Conservation (phyloP, 306 rosid species). For the Gastrolobium villosum region DNA sequence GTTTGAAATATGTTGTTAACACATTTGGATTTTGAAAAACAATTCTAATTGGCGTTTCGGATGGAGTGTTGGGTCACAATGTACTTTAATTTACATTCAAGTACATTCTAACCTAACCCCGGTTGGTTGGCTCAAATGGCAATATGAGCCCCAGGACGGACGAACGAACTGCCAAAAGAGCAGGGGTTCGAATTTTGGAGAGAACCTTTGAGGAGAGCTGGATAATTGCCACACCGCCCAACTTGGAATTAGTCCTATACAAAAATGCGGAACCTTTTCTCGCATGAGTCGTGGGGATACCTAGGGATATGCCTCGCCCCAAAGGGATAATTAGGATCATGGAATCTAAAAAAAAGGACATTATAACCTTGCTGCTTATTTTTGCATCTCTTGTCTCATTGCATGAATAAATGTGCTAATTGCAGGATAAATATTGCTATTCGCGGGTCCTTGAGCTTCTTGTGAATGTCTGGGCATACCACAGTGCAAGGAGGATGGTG, state of each 20-base stretch:
- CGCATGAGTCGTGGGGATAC: too few species aligned
- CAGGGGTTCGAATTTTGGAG: too few species aligned
- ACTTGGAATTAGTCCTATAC: too few species aligned
- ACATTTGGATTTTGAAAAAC: background rate
- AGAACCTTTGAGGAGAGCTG: too few species aligned
- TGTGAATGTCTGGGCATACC: constrained; percentile 93
- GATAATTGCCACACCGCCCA: too few species aligned
- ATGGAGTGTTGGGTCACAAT: background rate
- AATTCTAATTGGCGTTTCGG: background rate
- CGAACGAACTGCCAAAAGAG: too few species aligned
- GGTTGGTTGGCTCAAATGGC: too few species aligned
- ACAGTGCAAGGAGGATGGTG: constrained; percentile 88
- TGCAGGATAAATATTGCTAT: constrained; percentile 93
- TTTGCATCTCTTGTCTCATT: background rate
- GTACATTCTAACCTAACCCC: background rate
- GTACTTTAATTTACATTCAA: background rate
- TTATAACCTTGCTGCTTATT: constrained; percentile 21
- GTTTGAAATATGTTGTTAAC: background rate
- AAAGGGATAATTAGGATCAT: too few species aligned
- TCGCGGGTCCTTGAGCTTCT: constrained; percentile 90
- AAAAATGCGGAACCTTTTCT: too few species aligned
- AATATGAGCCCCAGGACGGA: too few species aligned
- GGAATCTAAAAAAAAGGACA: background rate
- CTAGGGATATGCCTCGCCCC: too few species aligned
- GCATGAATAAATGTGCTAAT: constrained; percentile 30